Conservation (phyloP, 495 filamentous ascomycete species). For the Talaromyces nanjingensis region DNA sequence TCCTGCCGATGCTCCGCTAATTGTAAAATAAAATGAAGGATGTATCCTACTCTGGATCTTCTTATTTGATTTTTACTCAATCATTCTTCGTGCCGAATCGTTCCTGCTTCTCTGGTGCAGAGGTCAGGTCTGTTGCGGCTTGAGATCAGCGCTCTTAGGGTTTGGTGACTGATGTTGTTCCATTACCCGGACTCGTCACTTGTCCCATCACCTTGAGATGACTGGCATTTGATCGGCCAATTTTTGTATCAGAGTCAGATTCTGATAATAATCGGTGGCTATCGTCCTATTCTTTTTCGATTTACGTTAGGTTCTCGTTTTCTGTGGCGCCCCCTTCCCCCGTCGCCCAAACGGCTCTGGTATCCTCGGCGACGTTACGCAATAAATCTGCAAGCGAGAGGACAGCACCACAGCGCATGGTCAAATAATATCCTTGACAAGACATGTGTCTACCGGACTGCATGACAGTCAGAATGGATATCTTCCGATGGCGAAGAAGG, state of each 20-base stretch:
- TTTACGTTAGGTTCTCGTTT: not conserved
- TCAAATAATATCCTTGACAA: not conserved
- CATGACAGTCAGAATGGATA: constrained; percentile 1
- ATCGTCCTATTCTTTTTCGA: not conserved
- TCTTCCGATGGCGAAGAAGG: constrained; percentile 28
- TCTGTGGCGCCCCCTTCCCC: not conserved
- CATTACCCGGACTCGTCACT: not conserved
- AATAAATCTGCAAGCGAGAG: not conserved
- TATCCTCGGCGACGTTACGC: not conserved
- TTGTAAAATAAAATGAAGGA: constrained; percentile 1
- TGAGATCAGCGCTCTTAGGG: not conserved
- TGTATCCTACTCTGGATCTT: not conserved
- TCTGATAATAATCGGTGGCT: not conserved
- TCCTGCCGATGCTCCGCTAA: not conserved
- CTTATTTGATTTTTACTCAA: not conserved
- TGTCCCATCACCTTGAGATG: not conserved
- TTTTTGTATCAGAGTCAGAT: not conserved
- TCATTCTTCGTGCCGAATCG: not conserved
- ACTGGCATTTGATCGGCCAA: not conserved
- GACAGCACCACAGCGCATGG: not conserved
- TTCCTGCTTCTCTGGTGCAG: not conserved
- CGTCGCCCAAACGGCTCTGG: not conserved
- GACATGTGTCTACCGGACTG: constrained; percentile 5
- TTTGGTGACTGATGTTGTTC: not conserved
- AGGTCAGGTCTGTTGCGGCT: not conserved